These are phyloP conservation scores for Penicillium goetzii DNA, from an alignment of 495 filamentous ascomycete genomes.

Conservation along the genomic window DNA sequence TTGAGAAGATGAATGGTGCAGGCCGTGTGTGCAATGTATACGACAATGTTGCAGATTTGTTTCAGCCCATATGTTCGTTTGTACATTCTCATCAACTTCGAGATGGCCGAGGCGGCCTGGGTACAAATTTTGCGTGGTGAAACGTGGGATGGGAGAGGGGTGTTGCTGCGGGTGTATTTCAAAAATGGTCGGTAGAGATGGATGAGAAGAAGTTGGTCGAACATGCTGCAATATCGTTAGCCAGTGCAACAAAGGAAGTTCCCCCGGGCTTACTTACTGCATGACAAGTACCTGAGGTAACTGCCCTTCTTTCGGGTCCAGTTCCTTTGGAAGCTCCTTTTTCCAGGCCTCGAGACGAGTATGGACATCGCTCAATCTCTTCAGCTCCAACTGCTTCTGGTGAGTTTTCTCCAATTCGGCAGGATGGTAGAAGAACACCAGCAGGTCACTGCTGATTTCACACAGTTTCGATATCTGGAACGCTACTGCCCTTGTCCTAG, in stretches of 20 bases:
- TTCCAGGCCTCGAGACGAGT: slow-evolving; percentile 90
- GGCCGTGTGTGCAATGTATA: slow-evolving; percentile 92
- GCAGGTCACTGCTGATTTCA: slow-evolving; percentile 90
- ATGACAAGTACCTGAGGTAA: slow-evolving; percentile 88
- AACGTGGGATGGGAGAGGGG: slow-evolving; percentile 83
- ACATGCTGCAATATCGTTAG: slow-evolving; percentile 71
- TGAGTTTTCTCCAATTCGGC: slow-evolving; percentile 58
- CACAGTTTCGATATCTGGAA: slow-evolving; percentile 82
- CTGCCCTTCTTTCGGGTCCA: slow-evolving; percentile 87
- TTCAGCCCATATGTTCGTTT: slow-evolving; percentile 87
- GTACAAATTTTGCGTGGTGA: slow-evolving; percentile 91
- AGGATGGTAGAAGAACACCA: slow-evolving; percentile 90
- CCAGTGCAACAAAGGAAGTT: neutral
- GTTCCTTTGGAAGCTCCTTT: slow-evolving; percentile 79
- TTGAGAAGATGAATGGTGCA: slow-evolving; percentile 95
- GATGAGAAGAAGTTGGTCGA: slow-evolving; percentile 94
- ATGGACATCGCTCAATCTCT: slow-evolving; percentile 90
- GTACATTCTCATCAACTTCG: slow-evolving; percentile 89
- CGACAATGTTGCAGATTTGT: slow-evolving; percentile 93
- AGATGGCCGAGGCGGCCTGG: slow-evolving; percentile 83
- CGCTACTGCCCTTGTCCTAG: slow-evolving; percentile 79
- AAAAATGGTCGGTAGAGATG: slow-evolving; percentile 97
- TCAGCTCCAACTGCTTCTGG: slow-evolving; percentile 80
- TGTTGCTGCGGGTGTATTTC: slow-evolving; percentile 78
- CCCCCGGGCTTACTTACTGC: slow-evolving; percentile 68